A percentile compares a stretch with the other conserved stretches of the same genome.
Conservation (phyloP, 768 basidiomycete species). For the Suillus americanus region DNA sequence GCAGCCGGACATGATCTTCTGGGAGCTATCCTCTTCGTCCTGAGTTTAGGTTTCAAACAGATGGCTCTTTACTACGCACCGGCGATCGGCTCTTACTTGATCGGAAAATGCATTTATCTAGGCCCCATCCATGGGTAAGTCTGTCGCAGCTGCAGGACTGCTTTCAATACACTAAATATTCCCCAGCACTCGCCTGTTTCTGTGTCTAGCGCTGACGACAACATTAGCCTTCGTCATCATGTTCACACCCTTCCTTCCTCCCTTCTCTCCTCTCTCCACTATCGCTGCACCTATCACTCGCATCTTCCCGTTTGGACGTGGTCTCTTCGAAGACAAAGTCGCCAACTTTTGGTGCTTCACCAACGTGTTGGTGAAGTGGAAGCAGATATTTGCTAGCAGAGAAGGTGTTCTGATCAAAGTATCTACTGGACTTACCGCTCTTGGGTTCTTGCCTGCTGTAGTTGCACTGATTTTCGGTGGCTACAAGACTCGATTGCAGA, state of each 20-base stretch:
- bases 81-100: slow-evolving; percentile 84
- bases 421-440: slow-evolving; percentile 62
- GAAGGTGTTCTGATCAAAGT: slow-evolving; percentile 57
- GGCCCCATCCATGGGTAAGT: slow-evolving; percentile 70
- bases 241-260: slow-evolving; percentile 79
- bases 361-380: slow-evolving; percentile 84
- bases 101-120: slow-evolving; percentile 86
- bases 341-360: slow-evolving; percentile 98
- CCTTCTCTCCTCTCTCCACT: slow-evolving; percentile 49
- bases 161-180: slow-evolving; percentile 8
- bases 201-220: slow-evolving; percentile 65
- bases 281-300: slow-evolving; percentile 70
- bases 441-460: slow-evolving; percentile 70
- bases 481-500: slow-evolving; percentile 27
- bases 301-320: slow-evolving; percentile 90
- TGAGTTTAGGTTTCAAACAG: slow-evolving; percentile 91
- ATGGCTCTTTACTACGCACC: slow-evolving; percentile 96
- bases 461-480: slow-evolving; percentile 42
- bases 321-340: slow-evolving; percentile 93
- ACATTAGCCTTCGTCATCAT: slow-evolving; percentile 61
- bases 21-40: slow-evolving; percentile 78
- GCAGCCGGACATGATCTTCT: slow-evolving; percentile 65
- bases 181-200: slow-evolving; percentile 51
- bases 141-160: background rate
- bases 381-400: slow-evolving; percentile 37